Evolutionary conservation across 73 alveolate species (phyloP).

Genomic region (Paramecium sexaurelia): DNA sequence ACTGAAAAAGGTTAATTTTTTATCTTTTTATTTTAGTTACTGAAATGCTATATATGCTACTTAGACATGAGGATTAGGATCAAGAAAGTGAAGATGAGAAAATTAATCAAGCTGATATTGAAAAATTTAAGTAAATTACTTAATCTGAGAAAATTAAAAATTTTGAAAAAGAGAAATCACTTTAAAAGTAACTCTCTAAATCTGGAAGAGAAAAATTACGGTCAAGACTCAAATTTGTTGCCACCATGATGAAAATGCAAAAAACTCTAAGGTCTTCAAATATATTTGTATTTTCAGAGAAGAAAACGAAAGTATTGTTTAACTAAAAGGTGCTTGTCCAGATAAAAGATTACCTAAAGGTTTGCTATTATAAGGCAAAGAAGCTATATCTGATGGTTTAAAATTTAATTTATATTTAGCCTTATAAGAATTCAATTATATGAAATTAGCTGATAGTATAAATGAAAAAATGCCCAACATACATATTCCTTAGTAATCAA

Average conservation of each 20-base stretch:
- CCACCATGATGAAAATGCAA: slow-evolving; percentile 66
- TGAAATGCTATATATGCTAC: slow-evolving; percentile 78
- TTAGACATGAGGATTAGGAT: slow-evolving; percentile 62
- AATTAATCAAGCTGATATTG: background rate
- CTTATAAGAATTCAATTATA: background rate
- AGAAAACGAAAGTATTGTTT: slow-evolving; percentile 90
- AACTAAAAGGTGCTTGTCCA: slow-evolving; percentile 95
- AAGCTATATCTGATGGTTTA: slow-evolving; percentile 64
- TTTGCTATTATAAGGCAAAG: slow-evolving; percentile 78
- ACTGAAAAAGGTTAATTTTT: slow-evolving; percentile 74
- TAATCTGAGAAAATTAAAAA: background rate
- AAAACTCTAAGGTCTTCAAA: slow-evolving; percentile 44
- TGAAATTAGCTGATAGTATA: slow-evolving; percentile 33
- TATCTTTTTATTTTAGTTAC: slow-evolving; percentile 51
- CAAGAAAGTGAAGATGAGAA: slow-evolving; percentile 33
- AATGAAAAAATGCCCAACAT: slow-evolving; percentile 47
- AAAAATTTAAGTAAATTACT: slow-evolving; percentile 9
- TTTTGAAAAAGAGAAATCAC: background rate
- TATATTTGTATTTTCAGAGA: background rate
- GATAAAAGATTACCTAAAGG: slow-evolving; percentile 94
- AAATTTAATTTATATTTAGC: background rate
- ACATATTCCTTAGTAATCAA: background rate
- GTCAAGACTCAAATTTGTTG: slow-evolving; percentile 55
- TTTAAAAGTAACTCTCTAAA: background rate
- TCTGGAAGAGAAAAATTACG: slow-evolving; percentile 1